Base-by-base conservation (phyloP, 164 flowering plant genomes). In the Chimonanthus praecox region DNA sequence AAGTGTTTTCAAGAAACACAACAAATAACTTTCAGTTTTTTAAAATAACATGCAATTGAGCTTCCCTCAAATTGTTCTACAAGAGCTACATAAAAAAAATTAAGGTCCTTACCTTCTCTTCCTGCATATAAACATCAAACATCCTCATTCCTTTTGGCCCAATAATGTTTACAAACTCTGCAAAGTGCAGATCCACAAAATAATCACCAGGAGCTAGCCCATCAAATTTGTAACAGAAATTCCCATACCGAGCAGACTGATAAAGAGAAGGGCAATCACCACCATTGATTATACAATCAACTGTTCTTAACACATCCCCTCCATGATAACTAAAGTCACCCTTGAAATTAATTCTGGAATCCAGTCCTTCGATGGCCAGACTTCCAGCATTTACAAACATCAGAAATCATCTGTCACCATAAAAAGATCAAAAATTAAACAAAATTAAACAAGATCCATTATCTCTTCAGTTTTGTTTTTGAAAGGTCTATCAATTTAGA, bases 121-220 rank as follows among this genome's bases (percentile, higher is more conserved):
- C 94, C 79, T 92, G 97, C 51, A 92, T 61, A 16, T 81, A 86
- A 15, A 90, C 97, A 75, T 92, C 74, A 70, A 92, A 90, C 13
- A 87, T 87, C 78, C 94, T 80, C 93, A 92, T 89, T 72, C 94
- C 94, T 81, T 83, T 89, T 15, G 98, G 98, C 21, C 98, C 98
- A 77, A 80, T 78, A 0, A 86, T 84, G 70, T 87, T 82, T 50
- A 92, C 83, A 15, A 92, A 89, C 83, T 92, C 98, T 13, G 78
- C 87, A 73, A 92, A 92, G 79, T 92, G 98, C 72, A 92, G 93
- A 78, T 92, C 96, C 5, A 20, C 21, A 91, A 84, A 76, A 75
- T 91, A 92, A 43, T 91, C 82, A 77, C 94, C 94, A 67, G 88
- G 84, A 8, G 78, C 72, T n/a, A 92, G 80, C 73, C 83, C 77